Base-by-base conservation (phyloP, 176 grass and related monocot genomes). In the Elymus sibiricus region DNA sequence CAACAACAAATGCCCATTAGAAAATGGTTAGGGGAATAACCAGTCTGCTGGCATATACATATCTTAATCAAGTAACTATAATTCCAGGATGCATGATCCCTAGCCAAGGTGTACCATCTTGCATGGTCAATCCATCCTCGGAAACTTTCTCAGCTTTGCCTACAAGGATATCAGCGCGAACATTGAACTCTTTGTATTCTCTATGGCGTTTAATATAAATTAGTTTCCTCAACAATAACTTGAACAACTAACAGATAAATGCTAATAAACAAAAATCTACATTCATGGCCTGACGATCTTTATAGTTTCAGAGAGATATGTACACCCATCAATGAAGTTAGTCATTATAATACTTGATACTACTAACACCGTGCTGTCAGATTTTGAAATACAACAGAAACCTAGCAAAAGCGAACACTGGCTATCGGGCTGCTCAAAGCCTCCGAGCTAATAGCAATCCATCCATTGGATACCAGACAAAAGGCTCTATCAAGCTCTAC, bases 1-100 rank as follows among this genome's bases (percentile, higher is more conserved):
- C 89, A 98, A 92, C 86, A 98, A n/a, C 77, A 93, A 98, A 44
- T 92, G 92, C 38, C 95, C 95, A 88, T 98, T 29, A 76, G 29
- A 35, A 85, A 88, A 39, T 70, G 16, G 2, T 43, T 6, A 56
- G 43, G 55, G 13, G 5, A 42, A 53, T 73, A 78, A 73, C 27
- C 24, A 24, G 43, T 39, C 28, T 84, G 29, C 53, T 65, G 74
- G 32, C 49, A 81, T 72, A 70, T 80, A 24, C 29, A 73, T 40
- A 26, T 83, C 32, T 64, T 71, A 67, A 67, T 77, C 31, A 73
- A 79, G 71, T 88, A 86, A 8, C 65, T 31, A 98, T 98, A 93
- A 98, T 98, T 82, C 95, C 95, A 81, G 95, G 95, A 92, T 98
- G 95, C 85, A 95, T 98, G 76, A 95, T 98, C 77, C 95, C 95